Evolutionary conservation across 345 rosid species (phyloP), one percentile per base, ranked within the genome.

Genomic region (Capsella bursapastoris): DNA sequence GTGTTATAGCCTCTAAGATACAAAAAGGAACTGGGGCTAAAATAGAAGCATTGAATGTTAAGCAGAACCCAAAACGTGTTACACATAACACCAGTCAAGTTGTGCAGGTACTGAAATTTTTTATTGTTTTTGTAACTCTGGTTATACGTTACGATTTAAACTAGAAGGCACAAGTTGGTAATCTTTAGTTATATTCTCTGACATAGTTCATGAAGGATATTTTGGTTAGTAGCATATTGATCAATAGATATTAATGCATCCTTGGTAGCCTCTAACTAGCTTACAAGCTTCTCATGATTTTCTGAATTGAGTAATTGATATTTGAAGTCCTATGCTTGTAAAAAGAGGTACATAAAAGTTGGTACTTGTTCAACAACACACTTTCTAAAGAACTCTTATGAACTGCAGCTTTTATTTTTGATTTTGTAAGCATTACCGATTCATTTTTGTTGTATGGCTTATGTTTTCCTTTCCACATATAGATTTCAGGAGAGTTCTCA

Each of bases 401-500:
- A 49, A 18, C 12, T 49, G 55, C 10, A 49, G 18, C 55, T 49
- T 49, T 49, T 49, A 18, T 8, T 49, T 18, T 49, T 49, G 28
- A 7, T 43, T 43, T 15, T 1, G 2, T 43, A 43, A 43, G 47
- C 47, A 43, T 13, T 43, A 4, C 48, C 15, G 55, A 29, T 65
- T 65, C 3, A 40, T 66, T 31, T 18, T 15, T n/a, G 70, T 16
- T 31, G 69, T 18, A 31, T 63, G 7, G 72, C 64, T 14, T 53
- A 35, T 61, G 12, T 59, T 79, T 72, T 57, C 51, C 34, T 62
- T 35, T 57, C 81, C 65, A 65, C 40, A 81, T 81, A 90, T 81
- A 90, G 97, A 86, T 90, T 75, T 84, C 85, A 27, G 97, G 96
- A 70, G 89, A 83, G 50, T 72, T 84, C 60, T 12, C 65, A 47